Base-by-base conservation (phyloP, 768 basidiomycete species). In the Lactarius trivialis region DNA sequence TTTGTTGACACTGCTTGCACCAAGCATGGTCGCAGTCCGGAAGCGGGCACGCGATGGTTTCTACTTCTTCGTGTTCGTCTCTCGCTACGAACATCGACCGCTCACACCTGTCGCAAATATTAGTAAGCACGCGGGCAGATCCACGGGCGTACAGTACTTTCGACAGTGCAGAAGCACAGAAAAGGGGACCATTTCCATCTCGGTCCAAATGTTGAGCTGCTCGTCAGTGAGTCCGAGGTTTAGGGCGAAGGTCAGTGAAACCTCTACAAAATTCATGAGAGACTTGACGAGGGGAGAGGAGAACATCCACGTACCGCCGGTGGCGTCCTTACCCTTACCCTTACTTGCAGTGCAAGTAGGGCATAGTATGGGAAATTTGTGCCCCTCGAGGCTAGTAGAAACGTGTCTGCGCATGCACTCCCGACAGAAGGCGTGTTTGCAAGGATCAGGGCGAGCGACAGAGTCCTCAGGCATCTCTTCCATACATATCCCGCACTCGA, bases 341-440 rank as follows among this genome's bases (percentile, higher is more conserved):
- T 64, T 68, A 33, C 72, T 68, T 17, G 74, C 70, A 17, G 74
- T 71, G 61, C 87, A 88, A 34, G 78, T 67, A 1, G 86, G 87
- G 70, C 86, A 88, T 14, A 79, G 68, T 33, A 88, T 80, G 4
- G 86, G 86, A 53, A 79, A 86, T 12, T 76, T 77, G 56, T 77
- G 77, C 39, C 83, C 82, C 17, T 75, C 73, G 21, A 88, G 74
- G 70, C 79, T 80, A 6, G 78, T 73, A 33, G 66, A 66, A 12
- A 81, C 71, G 55, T 81, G 78, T 5, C 62, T 64, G 57, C 69
- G 73, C 54, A 86, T 63, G 67, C 87, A 88, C 2, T 72, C 68
- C 55, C 81, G 74, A 70, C 87, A 88, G 68, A 82, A 81, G 17
- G 62, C 64, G 67, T 88, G 85, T 12, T 65, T 65, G 64, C 86